Evolutionary conservation across 2,329 filamentous ascomycete species (phyloP), one percentile per base, ranked within the genome.

Genomic region (Tolypocladium tundrense): DNA sequence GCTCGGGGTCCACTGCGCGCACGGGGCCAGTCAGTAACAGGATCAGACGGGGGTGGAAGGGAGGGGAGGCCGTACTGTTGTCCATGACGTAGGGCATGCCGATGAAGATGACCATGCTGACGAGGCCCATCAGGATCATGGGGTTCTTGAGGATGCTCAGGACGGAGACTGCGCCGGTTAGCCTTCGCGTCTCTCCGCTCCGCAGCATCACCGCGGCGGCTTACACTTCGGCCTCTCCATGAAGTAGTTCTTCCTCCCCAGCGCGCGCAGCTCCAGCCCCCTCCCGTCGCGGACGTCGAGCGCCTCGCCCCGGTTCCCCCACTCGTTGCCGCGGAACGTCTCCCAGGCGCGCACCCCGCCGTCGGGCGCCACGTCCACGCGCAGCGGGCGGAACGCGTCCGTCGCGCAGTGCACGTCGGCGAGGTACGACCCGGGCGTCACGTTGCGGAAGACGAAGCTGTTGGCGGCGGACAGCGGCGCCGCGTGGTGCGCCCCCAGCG

Each of bases 71-170:
- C 90, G 62, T 84, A 97, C 92, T 96, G 70, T 94, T 97, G 55
- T 97, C 92, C 77, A 97, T 86, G 58, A 99, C 73, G 73, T 97
- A 94, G 16, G 94, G 94, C 88, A 97, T 90, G 64, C 92, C 92
- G 66, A 97, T 81, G 62, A 96, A 91, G 63, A 97, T 78, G 6
- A 77, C 86, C 77, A 97, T 84, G 61, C 87, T 91, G 43, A 94
- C 85, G 40, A 96, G 74, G 5, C 88, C 91, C 78, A 99, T 88
- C 60, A 99, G 81, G 62, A 97, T 97, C 91, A 97, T 97, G 4
- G 94, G 94, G 70, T 90, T 96, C 78, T 94, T 94, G 66, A 97
- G 79, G 58, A 97, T 86, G 59, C 83, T 84, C 58, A 97, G 68
- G n/a, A 92, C 80, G 21, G 87, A 90, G 75, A 93, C 88, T 91